Base-by-base conservation (phyloP, 106 monocot genomes). In the Allium sativum region DNA sequence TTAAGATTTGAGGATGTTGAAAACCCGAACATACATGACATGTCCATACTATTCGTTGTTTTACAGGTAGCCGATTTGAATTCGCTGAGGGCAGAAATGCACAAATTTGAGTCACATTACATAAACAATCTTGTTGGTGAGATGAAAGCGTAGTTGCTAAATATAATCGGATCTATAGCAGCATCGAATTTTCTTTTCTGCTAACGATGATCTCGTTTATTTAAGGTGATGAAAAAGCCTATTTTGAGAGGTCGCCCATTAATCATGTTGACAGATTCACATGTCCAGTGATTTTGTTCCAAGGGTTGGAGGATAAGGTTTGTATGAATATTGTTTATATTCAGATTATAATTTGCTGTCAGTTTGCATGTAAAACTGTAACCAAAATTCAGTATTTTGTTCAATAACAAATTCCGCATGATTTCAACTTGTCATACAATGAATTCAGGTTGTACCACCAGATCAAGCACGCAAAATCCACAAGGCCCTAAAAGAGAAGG, bases 291-390 rank as follows among this genome's bases (percentile, higher is more conserved):
- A 96, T 96, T 65, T 70, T 96, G 52, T 91, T 96, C 64, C 95
- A 96, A 84, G 95, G 90, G 43, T 70, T 96, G 46, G 95, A 90
- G 42, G 95, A 96, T 68, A 96, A 96, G 87, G 90, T 96, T 79
- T 61, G 60, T 9, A 5, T 16, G n/a, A 31, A 31, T 31, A 31
- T 50, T 15, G 48, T 50, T 50, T 50, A 50, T 50, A 11, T 62
- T 12, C 9, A 45, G 45, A 46, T 58, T 12, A 11, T 11, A 58
- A 18, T 22, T 22, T 58, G 12, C 9, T 40, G 1, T 31, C 18
- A 55, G 14, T 10, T 58, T 7, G 10, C 20, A 31, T 31, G 10
- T 40, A 22, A 31, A 31, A 12, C 15, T 58, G 11, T 31, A 12
- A 10, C 22, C 1, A 22, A 58, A 10, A 5, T 18, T 0, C 58